phyloP scores from a whole-genome alignment of 2,329 filamentous ascomycete genomes.

The Paraphaeosphaeria sporulosa region DNA sequence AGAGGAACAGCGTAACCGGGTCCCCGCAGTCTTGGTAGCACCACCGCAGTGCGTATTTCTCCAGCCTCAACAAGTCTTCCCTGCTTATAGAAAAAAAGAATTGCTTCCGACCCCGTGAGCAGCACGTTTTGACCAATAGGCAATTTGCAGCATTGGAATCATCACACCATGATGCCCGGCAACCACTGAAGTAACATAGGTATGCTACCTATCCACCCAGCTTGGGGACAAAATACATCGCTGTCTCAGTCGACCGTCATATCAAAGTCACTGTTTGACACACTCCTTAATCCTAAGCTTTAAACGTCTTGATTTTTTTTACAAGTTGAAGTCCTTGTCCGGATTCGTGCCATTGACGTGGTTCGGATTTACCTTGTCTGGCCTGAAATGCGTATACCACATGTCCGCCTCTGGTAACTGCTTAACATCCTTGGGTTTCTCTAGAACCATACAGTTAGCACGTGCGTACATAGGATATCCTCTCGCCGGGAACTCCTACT shows the following conservation, averaged over 20 bases:
- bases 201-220: too few relatives aligned
- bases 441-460: background rate
- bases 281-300: background rate
- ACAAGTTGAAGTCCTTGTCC: slow-evolving; percentile 8
- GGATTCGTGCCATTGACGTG: slow-evolving; percentile 10
- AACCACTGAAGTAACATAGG: too few relatives aligned
- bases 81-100: too few relatives aligned
- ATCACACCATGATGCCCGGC: too few relatives aligned
- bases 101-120: too few relatives aligned
- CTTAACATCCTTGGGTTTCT: slow-evolving; percentile 3
- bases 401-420: slow-evolving; percentile 7
- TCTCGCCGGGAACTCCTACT: background rate
- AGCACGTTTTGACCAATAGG: too few relatives aligned
- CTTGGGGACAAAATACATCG: too few relatives aligned
- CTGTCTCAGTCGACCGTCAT: too few relatives aligned
- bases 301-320: background rate
- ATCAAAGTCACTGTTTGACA: background rate
- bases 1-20: background rate
- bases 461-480: background rate
- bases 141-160: too few relatives aligned
- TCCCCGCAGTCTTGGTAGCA: background rate
- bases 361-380: slow-evolving; percentile 10
- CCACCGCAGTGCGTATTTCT: background rate
- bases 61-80: too few relatives aligned
- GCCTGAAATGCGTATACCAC: slow-evolving; percentile 9